Evolutionary conservation across 1,284 basidiomycete genomes (phyloP).

Genomic region (Earliella scabrosa): DNA sequence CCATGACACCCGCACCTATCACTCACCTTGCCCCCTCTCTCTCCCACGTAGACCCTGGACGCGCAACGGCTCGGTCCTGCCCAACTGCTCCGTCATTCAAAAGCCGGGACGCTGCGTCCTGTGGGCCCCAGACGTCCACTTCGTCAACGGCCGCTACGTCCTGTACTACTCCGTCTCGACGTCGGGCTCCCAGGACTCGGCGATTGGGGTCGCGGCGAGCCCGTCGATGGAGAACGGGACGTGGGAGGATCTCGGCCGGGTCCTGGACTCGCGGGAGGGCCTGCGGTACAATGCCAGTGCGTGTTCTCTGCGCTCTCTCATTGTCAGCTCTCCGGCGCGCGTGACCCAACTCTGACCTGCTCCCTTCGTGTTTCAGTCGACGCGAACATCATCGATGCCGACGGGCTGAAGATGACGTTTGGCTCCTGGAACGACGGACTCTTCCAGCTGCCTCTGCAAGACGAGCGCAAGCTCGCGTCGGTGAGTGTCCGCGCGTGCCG

Average conservation of each 20-base stretch:
- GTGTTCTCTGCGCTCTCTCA: not conserved
- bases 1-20: not conserved
- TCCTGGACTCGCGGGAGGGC: conserved; percentile 31
- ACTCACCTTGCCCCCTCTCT: not conserved
- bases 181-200: conserved; percentile 34
- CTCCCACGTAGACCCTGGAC: conserved; percentile 13
- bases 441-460: conserved; percentile 4
- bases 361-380: conserved; percentile 6
- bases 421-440: conserved; percentile 6
- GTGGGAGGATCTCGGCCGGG: conserved; percentile 37
- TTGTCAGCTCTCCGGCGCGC: not conserved
- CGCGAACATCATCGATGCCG: conserved; percentile 15
- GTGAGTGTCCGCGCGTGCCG: not conserved
- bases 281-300: conserved; percentile 35
- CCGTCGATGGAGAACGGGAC: conserved; percentile 36
- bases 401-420: conserved; percentile 9
- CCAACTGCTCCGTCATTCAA: conserved; percentile 10
- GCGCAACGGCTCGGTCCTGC: conserved; percentile 6
- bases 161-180: conserved; percentile 37
- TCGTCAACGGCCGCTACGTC: conserved; percentile 26
- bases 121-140: conserved; percentile 18
- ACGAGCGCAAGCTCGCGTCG: not conserved
- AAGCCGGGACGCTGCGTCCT: not conserved
- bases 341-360: too few relatives aligned
- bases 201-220: conserved; percentile 38